Percentiles rank a stretch among this genome's conserved stretches.
Evolutionary conservation across 495 filamentous ascomycete species (phyloP).

Genomic region (Clavariopsis aquatica): DNA sequence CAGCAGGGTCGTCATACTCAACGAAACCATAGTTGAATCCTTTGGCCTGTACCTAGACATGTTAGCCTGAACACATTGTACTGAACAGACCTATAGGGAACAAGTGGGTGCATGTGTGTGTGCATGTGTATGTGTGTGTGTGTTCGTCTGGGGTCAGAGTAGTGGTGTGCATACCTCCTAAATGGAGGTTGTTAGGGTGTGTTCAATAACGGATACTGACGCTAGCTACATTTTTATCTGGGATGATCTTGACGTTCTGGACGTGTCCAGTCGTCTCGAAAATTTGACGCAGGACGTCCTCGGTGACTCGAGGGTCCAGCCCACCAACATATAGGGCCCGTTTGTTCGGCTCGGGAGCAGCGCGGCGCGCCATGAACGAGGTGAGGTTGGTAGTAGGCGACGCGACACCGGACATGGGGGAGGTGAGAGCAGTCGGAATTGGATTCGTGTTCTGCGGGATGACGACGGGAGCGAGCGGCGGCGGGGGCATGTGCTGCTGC

Average conservation of each 20-base stretch:
- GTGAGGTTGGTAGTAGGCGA: constrained; percentile 56
- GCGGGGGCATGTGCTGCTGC: constrained; percentile 81
- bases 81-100: background rate
- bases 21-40: constrained; percentile 99
- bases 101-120: background rate
- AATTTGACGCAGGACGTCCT: constrained; percentile 95
- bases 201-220: background rate
- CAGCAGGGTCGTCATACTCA: constrained; percentile 96
- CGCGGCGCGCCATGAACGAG: constrained; percentile 60
- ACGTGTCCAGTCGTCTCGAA: constrained; percentile 99
- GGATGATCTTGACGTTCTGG: constrained; percentile 98
- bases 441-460: constrained; percentile 97
- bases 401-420: constrained; percentile 59
- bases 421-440: constrained; percentile 83
- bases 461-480: constrained; percentile 80
- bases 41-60: constrained; percentile 68
- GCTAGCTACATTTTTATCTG: constrained; percentile 88
- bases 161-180: background rate
- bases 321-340: constrained; percentile 95
- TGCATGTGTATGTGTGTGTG: too few species aligned
- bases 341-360: constrained; percentile 98
- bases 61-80: background rate
- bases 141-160: background rate
- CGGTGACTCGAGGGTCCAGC: constrained; percentile 90
- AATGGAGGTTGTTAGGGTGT: background rate